Evolutionary conservation across 805 yeast species (phyloP).

Genomic region (Naumovozyma baii): DNA sequence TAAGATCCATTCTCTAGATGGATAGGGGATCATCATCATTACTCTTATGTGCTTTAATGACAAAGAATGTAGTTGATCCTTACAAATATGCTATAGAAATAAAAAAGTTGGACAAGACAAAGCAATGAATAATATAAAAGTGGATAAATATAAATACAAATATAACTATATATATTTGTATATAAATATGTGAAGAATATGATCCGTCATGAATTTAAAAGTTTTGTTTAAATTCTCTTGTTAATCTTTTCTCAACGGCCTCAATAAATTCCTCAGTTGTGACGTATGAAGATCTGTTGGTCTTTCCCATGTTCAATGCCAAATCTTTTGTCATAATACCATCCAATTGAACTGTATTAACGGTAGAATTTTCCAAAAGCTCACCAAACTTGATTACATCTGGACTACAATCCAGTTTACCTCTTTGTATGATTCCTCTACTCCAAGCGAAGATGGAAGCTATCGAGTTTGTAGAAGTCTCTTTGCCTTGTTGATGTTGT

Average conservation of each 20-base stretch:
- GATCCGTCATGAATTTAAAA: no score
- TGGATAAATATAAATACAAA: no score
- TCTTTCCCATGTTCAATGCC: slow-evolving; percentile 81
- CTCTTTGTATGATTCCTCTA: slow-evolving; percentile 87
- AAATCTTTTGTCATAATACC: slow-evolving; percentile 94
- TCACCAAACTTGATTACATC: slow-evolving; percentile 76
- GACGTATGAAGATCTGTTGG: slow-evolving; percentile 72
- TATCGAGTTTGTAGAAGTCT: slow-evolving; percentile 93
- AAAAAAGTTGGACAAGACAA: no score
- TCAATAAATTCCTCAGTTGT: slow-evolving; percentile 87
- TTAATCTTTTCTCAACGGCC: slow-evolving; percentile 63
- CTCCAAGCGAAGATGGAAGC: slow-evolving; percentile 98
- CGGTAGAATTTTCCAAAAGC: slow-evolving; percentile 68
- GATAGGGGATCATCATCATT: not conserved
- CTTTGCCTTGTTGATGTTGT: slow-evolving; percentile 93
- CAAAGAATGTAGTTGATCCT: no score
- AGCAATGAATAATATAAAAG: no score
- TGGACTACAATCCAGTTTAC: slow-evolving; percentile 77
- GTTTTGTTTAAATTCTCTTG: slow-evolving; percentile 10
- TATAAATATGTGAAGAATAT: no score
- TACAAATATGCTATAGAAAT: no score
- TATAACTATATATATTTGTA: no score
- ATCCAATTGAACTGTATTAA: slow-evolving; percentile 75
- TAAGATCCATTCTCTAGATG: slow-evolving; percentile 30
- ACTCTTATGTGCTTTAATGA: no score